Evolutionary conservation across 495 filamentous ascomycete species (phyloP).

Genomic region (Talaromyces stipitatus): DNA sequence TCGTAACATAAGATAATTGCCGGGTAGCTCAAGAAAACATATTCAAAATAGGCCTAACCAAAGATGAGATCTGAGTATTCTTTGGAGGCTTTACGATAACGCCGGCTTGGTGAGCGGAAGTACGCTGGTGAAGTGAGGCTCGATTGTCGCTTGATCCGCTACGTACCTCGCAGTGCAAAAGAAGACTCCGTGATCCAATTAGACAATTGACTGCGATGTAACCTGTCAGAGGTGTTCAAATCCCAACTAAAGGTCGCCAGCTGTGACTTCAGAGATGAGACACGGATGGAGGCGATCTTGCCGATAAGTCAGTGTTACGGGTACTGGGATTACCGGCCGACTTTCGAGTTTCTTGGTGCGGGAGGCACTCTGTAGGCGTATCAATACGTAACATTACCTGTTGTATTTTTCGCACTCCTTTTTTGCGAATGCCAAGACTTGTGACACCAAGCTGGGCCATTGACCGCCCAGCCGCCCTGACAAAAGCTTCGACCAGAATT

Average conservation of each 20-base stretch:
- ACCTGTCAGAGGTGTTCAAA: neutral
- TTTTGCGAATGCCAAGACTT: neutral
- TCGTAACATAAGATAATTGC: neutral
- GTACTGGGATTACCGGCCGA: neutral
- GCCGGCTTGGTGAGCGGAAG: neutral
- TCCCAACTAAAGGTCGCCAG: neutral
- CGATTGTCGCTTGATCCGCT: neutral
- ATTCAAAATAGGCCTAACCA: neutral
- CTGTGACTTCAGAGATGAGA: neutral
- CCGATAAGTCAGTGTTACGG: neutral
- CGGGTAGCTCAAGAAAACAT: neutral
- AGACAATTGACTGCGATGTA: neutral
- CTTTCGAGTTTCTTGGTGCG: neutral
- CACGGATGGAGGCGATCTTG: constrained; percentile 1
- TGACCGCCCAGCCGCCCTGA: neutral
- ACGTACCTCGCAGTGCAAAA: neutral
- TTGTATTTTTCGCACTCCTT: neutral
- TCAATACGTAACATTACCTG: neutral
- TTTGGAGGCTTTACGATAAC: neutral
- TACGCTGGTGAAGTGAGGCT: neutral
- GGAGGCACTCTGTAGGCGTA: neutral
- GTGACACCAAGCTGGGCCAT: neutral
- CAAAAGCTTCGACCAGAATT: neutral
- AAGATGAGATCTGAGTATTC: neutral
- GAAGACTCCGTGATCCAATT: neutral